Base-by-base conservation (phyloP, 1,139 yeast species). In the Scheffersomyces lignicola region DNA sequence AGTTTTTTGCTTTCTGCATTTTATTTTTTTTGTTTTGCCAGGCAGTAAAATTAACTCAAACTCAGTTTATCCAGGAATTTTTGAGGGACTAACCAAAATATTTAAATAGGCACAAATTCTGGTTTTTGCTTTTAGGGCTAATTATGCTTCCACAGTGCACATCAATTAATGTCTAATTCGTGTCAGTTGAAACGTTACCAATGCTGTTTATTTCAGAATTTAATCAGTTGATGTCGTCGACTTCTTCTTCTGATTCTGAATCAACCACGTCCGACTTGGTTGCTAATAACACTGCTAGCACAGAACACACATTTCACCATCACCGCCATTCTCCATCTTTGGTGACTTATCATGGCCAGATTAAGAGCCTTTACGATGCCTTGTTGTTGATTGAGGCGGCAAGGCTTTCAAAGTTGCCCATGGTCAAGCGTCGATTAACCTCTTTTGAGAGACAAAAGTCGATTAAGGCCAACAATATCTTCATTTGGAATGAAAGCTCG, bases 401-500 rank as follows among this genome's bases (percentile, higher is more conserved):
- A 12, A 65, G 83, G 18, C 54, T 65, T 16, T 76, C 77, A 5
- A 37, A 73, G n/a, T 61, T 82, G 11, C 83, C 85, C 1, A 68
- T 74, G 15, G 66, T 80, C 3, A 75, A 67, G 37, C 69, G 83
- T 34, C 56, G 88, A 20, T 66, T 82, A 10, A 71, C 76, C 12
- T 79, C 73, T 14, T 59, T 63, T 24, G 85, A 81, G 50, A 61
- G 87, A 11, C 20, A 26, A 26, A 54, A 60, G 17, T 57, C 54
- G 32, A 80, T 82, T 32, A 58, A 58, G 13, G 67, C 78, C 11
- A 85, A 85, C 10, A 67, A 79, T 2, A 72, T 81, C 1, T 82
- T 76, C 45, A 74, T 80, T 3, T 82, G 88, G 87, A 80, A 78
- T 49, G 88, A 82, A 53, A 64, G 70, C 16, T 80, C 77, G 46